A percentile compares a stretch with the other conserved stretches of the same genome.
These are phyloP conservation scores for Hericium rajendrae DNA, from an alignment of 768 basidiomycete species.

Conservation along the genomic window DNA sequence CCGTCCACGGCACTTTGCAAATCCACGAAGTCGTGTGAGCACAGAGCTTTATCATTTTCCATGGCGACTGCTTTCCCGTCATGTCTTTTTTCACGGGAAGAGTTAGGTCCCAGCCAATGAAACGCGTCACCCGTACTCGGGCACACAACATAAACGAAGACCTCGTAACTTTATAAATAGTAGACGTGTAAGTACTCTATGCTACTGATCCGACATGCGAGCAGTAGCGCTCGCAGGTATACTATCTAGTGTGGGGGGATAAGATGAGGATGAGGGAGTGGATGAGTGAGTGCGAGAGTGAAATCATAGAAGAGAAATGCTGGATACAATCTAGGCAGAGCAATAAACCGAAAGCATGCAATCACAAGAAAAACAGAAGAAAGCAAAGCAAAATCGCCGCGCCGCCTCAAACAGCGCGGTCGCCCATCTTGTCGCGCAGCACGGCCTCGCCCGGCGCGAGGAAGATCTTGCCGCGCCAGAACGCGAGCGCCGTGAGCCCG, in stretches of 20 bases:
- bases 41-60: too few species aligned
- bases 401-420: not conserved
- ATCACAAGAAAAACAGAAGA: not conserved
- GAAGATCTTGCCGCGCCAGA: constrained; percentile 35
- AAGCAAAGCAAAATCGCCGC: not conserved
- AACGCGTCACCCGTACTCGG: too few species aligned
- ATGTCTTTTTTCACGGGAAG: too few species aligned
- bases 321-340: not conserved
- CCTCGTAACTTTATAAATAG: too few species aligned
- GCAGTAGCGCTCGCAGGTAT: too few species aligned
- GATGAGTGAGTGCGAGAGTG: not conserved
- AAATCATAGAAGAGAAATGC: not conserved
- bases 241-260: not conserved
- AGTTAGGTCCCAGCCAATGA: too few species aligned
- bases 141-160: too few species aligned
- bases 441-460: constrained; percentile 32
- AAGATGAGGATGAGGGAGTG: not conserved
- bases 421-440: constrained; percentile 24
- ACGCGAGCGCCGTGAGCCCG: constrained; percentile 30
- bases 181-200: too few species aligned
- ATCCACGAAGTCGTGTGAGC: too few species aligned
- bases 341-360: not conserved
- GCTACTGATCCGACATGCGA: too few species aligned
- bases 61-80: too few species aligned
- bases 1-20: too few species aligned